Evolutionary conservation across 371 early-diverging fungal species (phyloP).

Genomic region (Mucor lusitanicus): DNA sequence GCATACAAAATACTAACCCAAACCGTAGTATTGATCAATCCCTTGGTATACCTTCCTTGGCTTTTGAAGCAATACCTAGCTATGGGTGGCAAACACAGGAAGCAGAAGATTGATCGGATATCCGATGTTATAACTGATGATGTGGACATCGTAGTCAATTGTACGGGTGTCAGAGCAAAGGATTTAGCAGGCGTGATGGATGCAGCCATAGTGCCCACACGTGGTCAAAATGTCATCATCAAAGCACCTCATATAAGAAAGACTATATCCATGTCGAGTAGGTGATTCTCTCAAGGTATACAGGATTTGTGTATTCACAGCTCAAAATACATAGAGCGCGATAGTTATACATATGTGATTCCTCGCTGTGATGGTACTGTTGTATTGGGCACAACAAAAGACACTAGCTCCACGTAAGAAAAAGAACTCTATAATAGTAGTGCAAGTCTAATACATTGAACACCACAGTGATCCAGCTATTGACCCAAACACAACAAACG

Average conservation of each 20-base stretch:
- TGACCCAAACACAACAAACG: conserved; percentile 17
- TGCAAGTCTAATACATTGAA: not conserved
- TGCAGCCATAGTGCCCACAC: conserved; percentile 57
- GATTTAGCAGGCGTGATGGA: conserved; percentile 75
- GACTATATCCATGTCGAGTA: conserved; percentile 48
- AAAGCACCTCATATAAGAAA: conserved; percentile 61
- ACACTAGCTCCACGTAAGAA: conserved; percentile 62
- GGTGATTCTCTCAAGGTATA: not conserved
- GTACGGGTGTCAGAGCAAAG: conserved; percentile 70
- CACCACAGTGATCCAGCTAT: conserved; percentile 24
- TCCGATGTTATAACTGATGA: conserved; percentile 34
- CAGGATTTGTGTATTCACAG: not conserved
- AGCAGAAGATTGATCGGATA: conserved; percentile 47
- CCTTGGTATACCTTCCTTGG: conserved; percentile 68
- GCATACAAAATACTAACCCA: not conserved
- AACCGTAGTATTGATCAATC: conserved; percentile 53
- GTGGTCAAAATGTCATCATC: conserved; percentile 77
- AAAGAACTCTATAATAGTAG: not conserved
- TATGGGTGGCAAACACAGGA: conserved; percentile 55
- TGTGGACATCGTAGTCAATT: conserved; percentile 67
- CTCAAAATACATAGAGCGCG: not conserved
- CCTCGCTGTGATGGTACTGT: conserved; percentile 78
- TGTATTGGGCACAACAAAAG: conserved; percentile 75
- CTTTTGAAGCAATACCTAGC: conserved; percentile 50
- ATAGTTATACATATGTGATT: conserved; percentile 71